Percentiles rank a stretch among this genome's conserved stretches.
phyloP scores from a whole-genome alignment of 257 asterid species.

The Perilla frutescens region DNA sequence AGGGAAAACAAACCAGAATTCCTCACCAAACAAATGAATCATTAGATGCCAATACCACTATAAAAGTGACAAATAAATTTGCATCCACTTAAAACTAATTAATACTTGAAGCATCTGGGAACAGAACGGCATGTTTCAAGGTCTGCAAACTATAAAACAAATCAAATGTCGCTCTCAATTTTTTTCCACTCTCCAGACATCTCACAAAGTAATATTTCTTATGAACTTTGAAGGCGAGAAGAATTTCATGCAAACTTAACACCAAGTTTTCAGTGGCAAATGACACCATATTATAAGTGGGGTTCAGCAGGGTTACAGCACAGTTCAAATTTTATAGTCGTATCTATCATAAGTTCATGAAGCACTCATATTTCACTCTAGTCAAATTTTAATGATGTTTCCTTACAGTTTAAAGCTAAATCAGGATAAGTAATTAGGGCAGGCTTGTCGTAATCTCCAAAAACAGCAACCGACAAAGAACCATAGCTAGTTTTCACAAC shows the following conservation, averaged over 20 bases:
- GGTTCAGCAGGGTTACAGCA: constrained; percentile 22
- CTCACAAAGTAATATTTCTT: neutral
- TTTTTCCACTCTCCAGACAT: neutral
- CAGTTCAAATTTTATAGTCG: constrained; percentile 7
- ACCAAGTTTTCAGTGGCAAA: neutral
- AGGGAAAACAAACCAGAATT: too few relatives aligned
- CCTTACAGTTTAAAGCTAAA: constrained; percentile 91
- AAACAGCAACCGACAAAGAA: constrained; percentile 67
- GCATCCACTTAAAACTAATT: constrained; percentile 24
- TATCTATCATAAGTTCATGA: constrained; percentile 15
- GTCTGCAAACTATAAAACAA: constrained; percentile 1
- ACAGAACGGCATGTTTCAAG: neutral
- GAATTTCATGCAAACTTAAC: neutral
- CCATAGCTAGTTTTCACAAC: constrained; percentile 70
- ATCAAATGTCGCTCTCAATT: neutral
- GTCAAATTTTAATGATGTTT: constrained; percentile 7
- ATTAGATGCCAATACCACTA: constrained; percentile 34
- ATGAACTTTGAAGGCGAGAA: neutral
- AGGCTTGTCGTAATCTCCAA: constrained; percentile 92
- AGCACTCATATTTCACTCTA: constrained; percentile 13
- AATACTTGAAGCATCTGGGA: constrained; percentile 32
- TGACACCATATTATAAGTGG: neutral
- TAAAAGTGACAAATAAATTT: constrained; percentile 1
- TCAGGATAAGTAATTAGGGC: constrained; percentile 94
- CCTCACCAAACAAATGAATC: too few relatives aligned